Evolutionary conservation across 1,139 yeast genomes (phyloP).

Genomic region (Yamadazyma mexicana): DNA sequence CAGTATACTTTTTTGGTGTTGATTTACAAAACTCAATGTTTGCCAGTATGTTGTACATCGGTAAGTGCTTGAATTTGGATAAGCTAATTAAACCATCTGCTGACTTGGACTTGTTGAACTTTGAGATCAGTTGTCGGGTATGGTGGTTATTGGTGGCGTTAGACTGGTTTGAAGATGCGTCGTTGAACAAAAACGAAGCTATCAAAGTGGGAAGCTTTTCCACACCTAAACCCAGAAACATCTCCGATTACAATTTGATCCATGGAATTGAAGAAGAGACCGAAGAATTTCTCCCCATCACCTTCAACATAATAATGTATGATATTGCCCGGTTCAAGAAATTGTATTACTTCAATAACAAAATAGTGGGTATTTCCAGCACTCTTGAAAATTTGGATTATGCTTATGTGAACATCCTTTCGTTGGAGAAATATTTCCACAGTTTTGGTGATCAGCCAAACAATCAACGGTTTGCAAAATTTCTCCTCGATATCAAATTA

Average conservation of each 20-base stretch:
- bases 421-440: neutral
- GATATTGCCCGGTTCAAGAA: conserved; percentile 14
- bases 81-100: conserved; percentile 10
- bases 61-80: conserved; percentile 25
- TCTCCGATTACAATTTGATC: conserved; percentile 14
- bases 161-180: conserved; percentile 34
- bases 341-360: conserved; percentile 8
- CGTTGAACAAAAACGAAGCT: conserved; percentile 18
- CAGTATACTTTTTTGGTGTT: conserved; percentile 30
- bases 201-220: conserved; percentile 21
- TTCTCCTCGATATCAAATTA: conserved; percentile 5
- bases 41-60: conserved; percentile 23
- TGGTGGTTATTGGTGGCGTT: conserved; percentile 34
- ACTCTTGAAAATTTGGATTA: conserved; percentile 4
- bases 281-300: conserved; percentile 11
- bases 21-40: conserved; percentile 26
- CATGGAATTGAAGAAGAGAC: conserved; percentile 12
- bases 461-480: neutral
- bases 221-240: conserved; percentile 24
- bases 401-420: conserved; percentile 5
- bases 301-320: conserved; percentile 14
- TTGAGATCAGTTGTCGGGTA: conserved; percentile 25
- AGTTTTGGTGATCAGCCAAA: neutral
- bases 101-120: conserved; percentile 15
- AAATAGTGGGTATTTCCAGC: neutral